Conservation (phyloP, 495 filamentous ascomycete species). For the Aspergillus sparsus region DNA sequence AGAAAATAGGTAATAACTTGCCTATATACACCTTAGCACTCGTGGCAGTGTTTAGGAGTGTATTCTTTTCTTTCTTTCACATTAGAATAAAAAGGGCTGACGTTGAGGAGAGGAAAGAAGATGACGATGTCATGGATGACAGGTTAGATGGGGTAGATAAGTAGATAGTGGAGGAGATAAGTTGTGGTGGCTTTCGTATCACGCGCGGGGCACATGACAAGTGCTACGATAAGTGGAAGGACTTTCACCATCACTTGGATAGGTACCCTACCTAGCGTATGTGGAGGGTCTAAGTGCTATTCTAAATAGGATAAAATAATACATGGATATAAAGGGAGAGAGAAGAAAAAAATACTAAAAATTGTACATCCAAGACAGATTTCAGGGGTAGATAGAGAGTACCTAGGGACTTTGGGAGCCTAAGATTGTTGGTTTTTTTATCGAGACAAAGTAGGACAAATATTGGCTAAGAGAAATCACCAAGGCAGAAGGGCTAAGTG, state of each 20-base stretch:
- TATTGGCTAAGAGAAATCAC: too few species aligned
- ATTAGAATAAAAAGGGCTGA: background rate
- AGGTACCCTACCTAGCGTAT: too few species aligned
- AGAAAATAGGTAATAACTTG: constrained; percentile 13
- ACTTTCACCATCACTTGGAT: background rate
- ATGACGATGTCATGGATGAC: constrained; percentile 5
- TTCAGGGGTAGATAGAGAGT: too few species aligned
- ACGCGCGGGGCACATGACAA: constrained; percentile 29
- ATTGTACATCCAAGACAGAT: too few species aligned
- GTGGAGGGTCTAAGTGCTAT: background rate
- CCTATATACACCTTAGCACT: background rate
- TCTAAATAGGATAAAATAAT: too few species aligned
- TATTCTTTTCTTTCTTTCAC: background rate
- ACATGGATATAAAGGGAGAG: too few species aligned
- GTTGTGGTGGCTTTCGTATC: constrained; percentile 4
- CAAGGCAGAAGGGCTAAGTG: too few species aligned
- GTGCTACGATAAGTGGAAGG: background rate
- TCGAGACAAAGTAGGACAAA: too few species aligned
- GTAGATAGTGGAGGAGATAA: constrained; percentile 6
- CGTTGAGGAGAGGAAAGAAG: constrained; percentile 5
- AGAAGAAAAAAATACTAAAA: too few species aligned
- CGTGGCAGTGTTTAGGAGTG: background rate
- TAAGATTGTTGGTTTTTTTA: too few species aligned
- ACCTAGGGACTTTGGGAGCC: too few species aligned
- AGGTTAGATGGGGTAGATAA: constrained; percentile 1